Evolutionary conservation across 345 rosid species (phyloP).

Genomic region (Sapria himalayana): DNA sequence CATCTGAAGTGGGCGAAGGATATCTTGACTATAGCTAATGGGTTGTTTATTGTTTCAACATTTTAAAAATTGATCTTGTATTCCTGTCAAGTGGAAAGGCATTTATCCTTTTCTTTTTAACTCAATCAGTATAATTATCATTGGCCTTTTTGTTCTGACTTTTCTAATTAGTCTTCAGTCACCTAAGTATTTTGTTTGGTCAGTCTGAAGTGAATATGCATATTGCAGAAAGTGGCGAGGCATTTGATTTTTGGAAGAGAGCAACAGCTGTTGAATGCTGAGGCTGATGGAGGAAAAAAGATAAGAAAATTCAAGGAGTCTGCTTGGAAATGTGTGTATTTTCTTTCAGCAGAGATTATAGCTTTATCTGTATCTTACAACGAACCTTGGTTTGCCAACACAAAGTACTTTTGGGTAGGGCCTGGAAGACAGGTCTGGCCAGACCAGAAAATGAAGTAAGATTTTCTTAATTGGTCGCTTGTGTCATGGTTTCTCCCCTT

Average conservation of each 20-base stretch:
- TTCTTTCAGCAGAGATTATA: constrained; percentile 51
- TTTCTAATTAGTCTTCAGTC: too few relatives aligned
- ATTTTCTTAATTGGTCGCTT: neutral
- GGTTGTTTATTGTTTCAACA: too few relatives aligned
- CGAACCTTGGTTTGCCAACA: constrained; percentile 75
- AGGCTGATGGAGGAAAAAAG: constrained; percentile 26
- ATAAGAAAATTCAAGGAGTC: constrained; percentile 70
- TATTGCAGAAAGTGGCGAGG: constrained; percentile 37
- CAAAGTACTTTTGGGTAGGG: constrained; percentile 62
- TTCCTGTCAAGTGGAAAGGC: too few relatives aligned
- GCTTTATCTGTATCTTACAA: constrained; percentile 32
- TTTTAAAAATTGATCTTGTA: too few relatives aligned
- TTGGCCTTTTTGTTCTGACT: too few relatives aligned
- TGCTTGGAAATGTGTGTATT: constrained; percentile 79
- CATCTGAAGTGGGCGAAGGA: too few relatives aligned
- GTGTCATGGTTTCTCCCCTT: too few relatives aligned
- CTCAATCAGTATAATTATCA: too few relatives aligned
- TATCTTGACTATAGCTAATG: too few relatives aligned
- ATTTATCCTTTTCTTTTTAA: too few relatives aligned
- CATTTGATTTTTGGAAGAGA: constrained; percentile 34
- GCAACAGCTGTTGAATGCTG: constrained; percentile 14
- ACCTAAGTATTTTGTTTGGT: neutral
- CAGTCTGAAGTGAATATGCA: constrained; percentile 5
- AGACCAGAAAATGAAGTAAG: constrained; percentile 69
- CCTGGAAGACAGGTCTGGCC: constrained; percentile 78